Evolutionary conservation across 371 early-diverging fungal species (phyloP).

Genomic region (Choanephora cucurbitarum): DNA sequence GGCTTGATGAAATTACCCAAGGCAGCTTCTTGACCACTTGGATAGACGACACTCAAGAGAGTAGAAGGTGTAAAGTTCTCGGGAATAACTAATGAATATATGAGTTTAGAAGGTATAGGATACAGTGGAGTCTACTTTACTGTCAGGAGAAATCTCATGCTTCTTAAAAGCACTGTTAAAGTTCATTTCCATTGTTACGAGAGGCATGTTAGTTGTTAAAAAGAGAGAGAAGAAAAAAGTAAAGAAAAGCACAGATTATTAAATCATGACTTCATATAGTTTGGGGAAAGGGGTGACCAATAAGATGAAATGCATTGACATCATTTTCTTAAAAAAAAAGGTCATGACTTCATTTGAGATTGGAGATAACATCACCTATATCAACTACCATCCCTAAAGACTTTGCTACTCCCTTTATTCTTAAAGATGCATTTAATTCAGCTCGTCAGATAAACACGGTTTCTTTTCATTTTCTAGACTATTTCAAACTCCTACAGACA

Average conservation of each 20-base stretch:
- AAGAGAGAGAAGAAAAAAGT: background rate
- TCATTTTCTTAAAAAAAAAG: too few species aligned
- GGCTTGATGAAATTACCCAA: slow-evolving; percentile 53
- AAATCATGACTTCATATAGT: background rate
- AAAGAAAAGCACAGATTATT: background rate
- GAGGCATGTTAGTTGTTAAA: slow-evolving; percentile 38
- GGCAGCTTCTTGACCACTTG: slow-evolving; percentile 44
- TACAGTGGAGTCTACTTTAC: too few species aligned
- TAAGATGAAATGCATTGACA: background rate
- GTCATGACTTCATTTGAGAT: too few species aligned
- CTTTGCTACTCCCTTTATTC: too few species aligned
- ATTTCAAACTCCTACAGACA: too few species aligned
- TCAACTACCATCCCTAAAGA: too few species aligned
- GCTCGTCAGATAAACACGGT: too few species aligned
- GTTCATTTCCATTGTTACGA: slow-evolving; percentile 51
- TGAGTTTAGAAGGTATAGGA: too few species aligned
- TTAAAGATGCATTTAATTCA: too few species aligned
- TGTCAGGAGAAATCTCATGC: slow-evolving; percentile 50
- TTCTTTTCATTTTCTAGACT: too few species aligned
- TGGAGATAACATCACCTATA: too few species aligned
- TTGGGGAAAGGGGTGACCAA: too few species aligned
- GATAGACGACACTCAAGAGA: slow-evolving; percentile 46
- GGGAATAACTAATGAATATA: slow-evolving; percentile 38
- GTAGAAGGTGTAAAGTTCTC: slow-evolving; percentile 43
- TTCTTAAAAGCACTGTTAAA: slow-evolving; percentile 44